These are phyloP conservation scores for Globisporangium solare DNA, from an alignment of 352 stramenopile genomes.

Conservation along the genomic window DNA sequence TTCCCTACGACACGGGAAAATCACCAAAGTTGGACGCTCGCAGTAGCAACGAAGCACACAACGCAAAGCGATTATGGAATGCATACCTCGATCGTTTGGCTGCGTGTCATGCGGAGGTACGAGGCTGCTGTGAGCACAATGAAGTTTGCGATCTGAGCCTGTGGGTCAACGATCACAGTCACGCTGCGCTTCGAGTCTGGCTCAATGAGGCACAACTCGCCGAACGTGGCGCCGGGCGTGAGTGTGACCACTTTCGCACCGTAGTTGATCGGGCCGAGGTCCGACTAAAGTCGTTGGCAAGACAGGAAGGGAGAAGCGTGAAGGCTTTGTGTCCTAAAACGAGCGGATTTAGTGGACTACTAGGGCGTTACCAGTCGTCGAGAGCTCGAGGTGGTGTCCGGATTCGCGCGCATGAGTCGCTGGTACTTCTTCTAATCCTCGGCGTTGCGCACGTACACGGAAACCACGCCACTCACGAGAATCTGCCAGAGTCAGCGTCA, in stretches of 20 bases:
- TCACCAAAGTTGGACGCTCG: too few species aligned
- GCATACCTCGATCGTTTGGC: slow-evolving; percentile 60
- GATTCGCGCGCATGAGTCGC: slow-evolving; percentile 36
- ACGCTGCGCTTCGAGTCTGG: slow-evolving; percentile 81
- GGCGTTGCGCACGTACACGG: slow-evolving; percentile 58
- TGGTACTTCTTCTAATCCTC: slow-evolving; percentile 72
- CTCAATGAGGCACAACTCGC: slow-evolving; percentile 82
- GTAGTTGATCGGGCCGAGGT: slow-evolving; percentile 34
- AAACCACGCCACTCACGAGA: slow-evolving; percentile 72
- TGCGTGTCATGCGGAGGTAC: slow-evolving; percentile 79
- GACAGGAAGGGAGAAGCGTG: not conserved
- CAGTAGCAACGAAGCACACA: not conserved
- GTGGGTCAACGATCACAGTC: slow-evolving; percentile 69
- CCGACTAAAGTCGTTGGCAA: slow-evolving; percentile 17
- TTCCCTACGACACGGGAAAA: slow-evolving; percentile 26
- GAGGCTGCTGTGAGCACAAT: slow-evolving; percentile 80
- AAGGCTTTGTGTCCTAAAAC: not conserved
- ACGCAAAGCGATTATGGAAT: not conserved
- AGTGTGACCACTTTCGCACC: slow-evolving; percentile 70
- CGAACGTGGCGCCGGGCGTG: slow-evolving; percentile 73
- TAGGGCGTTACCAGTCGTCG: slow-evolving; percentile 26
- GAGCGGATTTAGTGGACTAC: too few species aligned
- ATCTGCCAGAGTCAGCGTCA: slow-evolving; percentile 34
- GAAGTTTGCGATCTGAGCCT: slow-evolving; percentile 71
- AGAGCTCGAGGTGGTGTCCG: slow-evolving; percentile 31